Conservation (phyloP, 768 basidiomycete species). For the Saitozyma podzolica region DNA sequence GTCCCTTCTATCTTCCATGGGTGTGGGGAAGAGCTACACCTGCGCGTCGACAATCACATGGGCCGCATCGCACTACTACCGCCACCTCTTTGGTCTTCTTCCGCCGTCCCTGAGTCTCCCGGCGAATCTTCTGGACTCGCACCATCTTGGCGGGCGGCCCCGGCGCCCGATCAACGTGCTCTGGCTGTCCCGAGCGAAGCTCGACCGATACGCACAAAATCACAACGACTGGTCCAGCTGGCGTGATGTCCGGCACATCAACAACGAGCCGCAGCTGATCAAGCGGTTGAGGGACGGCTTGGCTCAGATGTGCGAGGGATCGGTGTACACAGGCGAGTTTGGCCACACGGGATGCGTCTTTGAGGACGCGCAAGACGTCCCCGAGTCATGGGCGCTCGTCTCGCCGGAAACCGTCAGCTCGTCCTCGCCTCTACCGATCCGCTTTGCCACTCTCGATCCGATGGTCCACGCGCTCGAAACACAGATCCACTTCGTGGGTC, state of each 20-base stretch:
- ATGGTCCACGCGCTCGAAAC: conserved; percentile 47
- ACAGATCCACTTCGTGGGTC: conserved; percentile 47
- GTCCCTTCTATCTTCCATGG: conserved; percentile 43
- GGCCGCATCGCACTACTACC: conserved; percentile 48
- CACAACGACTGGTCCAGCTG: conserved; percentile 43
- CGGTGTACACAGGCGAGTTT: not conserved
- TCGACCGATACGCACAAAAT: conserved; percentile 36
- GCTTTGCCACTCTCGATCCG: conserved; percentile 46
- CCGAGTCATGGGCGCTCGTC: conserved; percentile 34
- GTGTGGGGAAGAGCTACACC: conserved; percentile 27
- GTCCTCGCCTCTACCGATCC: conserved; percentile 5
- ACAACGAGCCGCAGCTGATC: conserved; percentile 42
- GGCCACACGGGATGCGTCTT: conserved; percentile 9
- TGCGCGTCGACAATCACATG: conserved; percentile 47
- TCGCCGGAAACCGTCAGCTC: conserved; percentile 2
- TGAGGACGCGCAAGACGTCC: conserved; percentile 29
- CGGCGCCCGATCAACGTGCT: conserved; percentile 41
- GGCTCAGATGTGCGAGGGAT: conserved; percentile 18
- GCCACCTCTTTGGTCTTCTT: conserved; percentile 44
- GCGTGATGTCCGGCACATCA: conserved; percentile 46
- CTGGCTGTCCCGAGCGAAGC: conserved; percentile 45
- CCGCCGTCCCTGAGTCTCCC: conserved; percentile 15
- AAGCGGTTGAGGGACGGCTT: conserved; percentile 23
- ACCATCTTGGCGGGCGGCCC: not conserved
- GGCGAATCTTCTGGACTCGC: conserved; percentile 4